Evolutionary conservation across 2,329 filamentous ascomycete genomes (phyloP).

Genomic region (Nannizziopsis arthrosporioides): DNA sequence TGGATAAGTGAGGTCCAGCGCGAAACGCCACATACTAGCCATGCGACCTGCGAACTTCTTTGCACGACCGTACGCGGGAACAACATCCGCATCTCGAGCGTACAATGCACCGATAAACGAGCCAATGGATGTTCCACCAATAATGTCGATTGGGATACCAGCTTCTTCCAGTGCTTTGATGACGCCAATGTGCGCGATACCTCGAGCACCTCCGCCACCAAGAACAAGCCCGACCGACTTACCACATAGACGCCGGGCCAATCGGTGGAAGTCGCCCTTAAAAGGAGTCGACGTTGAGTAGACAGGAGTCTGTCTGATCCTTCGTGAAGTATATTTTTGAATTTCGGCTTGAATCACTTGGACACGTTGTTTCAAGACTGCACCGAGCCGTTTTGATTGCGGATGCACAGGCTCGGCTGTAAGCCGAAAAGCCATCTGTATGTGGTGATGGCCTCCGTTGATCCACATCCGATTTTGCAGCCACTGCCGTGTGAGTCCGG

Average conservation of each 20-base stretch:
- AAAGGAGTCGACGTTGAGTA: slow-evolving; percentile 87
- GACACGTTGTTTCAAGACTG: slow-evolving; percentile 79
- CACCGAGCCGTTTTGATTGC: slow-evolving; percentile 65
- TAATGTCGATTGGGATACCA: slow-evolving; percentile 86
- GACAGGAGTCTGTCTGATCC: slow-evolving; percentile 73
- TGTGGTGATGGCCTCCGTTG: slow-evolving; percentile 92
- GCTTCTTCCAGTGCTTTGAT: slow-evolving; percentile 93
- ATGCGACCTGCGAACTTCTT: slow-evolving; percentile 99
- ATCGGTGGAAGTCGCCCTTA: slow-evolving; percentile 91
- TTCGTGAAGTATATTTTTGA: slow-evolving; percentile 92
- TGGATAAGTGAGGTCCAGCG: slow-evolving; percentile 88
- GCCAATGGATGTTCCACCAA: slow-evolving; percentile 93
- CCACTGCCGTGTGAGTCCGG: slow-evolving; percentile 81
- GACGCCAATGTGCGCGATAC: slow-evolving; percentile 84
- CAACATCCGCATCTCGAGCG: slow-evolving; percentile 88
- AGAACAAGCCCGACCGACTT: slow-evolving; percentile 91
- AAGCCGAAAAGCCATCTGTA: slow-evolving; percentile 82
- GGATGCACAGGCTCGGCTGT: slow-evolving; percentile 65
- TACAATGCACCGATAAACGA: slow-evolving; percentile 92
- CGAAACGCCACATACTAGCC: slow-evolving; percentile 98
- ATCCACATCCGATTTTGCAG: slow-evolving; percentile 91
- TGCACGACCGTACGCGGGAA: slow-evolving; percentile 89
- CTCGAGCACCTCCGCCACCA: slow-evolving; percentile 82
- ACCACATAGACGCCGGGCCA: slow-evolving; percentile 79
- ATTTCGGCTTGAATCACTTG: slow-evolving; percentile 94